Evolutionary conservation across 768 basidiomycete genomes (phyloP), one percentile per base, ranked within the genome.

Genomic region (Rhizopogon vulgaris): DNA sequence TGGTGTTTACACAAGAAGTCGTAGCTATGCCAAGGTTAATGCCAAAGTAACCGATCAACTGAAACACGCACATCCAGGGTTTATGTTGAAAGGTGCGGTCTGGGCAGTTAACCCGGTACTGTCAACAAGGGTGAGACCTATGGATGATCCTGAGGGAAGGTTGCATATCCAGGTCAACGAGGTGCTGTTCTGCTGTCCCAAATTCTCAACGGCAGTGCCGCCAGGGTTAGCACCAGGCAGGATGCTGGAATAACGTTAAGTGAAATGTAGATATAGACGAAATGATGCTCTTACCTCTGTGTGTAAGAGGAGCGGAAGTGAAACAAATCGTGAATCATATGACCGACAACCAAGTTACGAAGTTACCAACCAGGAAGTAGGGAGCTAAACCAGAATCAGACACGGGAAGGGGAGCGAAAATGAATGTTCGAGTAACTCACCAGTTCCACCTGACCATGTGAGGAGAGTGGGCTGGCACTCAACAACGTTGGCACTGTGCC

Each of bases 121-220:
- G 60, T 94, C 91, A 62, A 77, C 78, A 55, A 93, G 54, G 11
- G 69, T 73, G 27, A 91, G 63, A 48, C 79, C 83, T 51, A 91
- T 64, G 38, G 57, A 63, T 4, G 75, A 77, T n/a, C 72, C 84
- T 81, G 70, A 56, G 2, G 74, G 43, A 34, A 76, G 60, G 70
- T 83, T 82, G 48, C 74, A 77, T 1, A 25, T 49, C 87, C 87
- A 90, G 18, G 77, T 80, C 54, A 76, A 47, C 4, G 71, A 67
- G 22, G 66, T 79, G 14, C 65, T 63, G 6, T 57, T 66, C 36
- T 71, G 66, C 46, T 58, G n/a, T 36, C 73, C 70, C 57, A 87
- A 74, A 59, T 71, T 67, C 46, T 75, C 60, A 49, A 88, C 46
- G 41, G 82, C 63, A 18, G 69, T 25, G 14, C 69, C 78, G 38